A percentile compares a stretch with the other conserved stretches of the same genome.
phyloP scores from a whole-genome alignment of 192 early-diverging fungal genomes.

The Gaertneriomyces sp. region DNA sequence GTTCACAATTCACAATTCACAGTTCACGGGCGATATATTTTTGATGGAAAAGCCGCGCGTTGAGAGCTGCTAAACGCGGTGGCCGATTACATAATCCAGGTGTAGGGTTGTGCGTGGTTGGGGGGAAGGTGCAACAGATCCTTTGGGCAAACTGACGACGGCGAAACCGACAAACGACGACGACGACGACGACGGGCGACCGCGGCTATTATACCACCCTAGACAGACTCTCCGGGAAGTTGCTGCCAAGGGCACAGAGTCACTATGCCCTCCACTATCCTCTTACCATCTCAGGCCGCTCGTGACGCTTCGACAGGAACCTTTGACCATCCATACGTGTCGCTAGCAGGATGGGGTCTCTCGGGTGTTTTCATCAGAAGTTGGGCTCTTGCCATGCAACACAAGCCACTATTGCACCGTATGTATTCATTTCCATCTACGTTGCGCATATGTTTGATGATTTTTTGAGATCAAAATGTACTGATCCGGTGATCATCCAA shows the following conservation, averaged over 20 bases:
- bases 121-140: no score
- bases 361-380: slow-evolving; percentile 14
- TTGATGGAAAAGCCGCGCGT: no score
- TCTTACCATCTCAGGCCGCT: slow-evolving; percentile 11
- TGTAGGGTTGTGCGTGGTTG: no score
- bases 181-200: background rate
- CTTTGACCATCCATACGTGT: background rate
- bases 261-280: slow-evolving; percentile 17
- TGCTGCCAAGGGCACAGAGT: no score
- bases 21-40: no score
- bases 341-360: slow-evolving; percentile 21
- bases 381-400: slow-evolving; percentile 23
- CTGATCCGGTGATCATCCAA: background rate
- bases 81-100: no score
- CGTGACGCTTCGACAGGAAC: slow-evolving; percentile 2
- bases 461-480: background rate
- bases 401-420: slow-evolving; percentile 17
- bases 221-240: no score
- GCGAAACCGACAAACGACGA: background rate
- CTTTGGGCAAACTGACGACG: background rate
- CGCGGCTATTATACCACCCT: background rate
- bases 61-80: no score
- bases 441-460: background rate
- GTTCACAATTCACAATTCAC: no score
- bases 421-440: background rate